These are phyloP conservation scores for Cystoisospora suis DNA, from an alignment of 169 alveolate genomes.

Conservation along the genomic window DNA sequence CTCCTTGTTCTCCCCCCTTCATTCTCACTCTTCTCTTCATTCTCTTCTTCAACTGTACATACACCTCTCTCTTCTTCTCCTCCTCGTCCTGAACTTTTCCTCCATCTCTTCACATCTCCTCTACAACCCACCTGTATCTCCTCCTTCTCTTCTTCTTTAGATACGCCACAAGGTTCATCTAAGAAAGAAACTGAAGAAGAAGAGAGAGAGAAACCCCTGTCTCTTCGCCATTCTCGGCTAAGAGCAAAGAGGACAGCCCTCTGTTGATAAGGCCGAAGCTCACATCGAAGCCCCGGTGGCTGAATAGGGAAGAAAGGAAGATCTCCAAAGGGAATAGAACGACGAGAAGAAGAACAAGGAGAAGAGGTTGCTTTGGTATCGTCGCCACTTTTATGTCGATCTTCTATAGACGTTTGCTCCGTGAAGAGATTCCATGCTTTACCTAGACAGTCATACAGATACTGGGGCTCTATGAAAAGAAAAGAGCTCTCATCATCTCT, in stretches of 20 bases:
- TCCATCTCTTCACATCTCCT: no score
- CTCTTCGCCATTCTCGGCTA: slow-evolving; percentile 50
- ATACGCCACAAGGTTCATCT: no score
- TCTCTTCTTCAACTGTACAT: no score
- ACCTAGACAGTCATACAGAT: not conserved
- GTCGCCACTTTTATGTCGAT: not conserved
- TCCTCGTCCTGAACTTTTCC: no score
- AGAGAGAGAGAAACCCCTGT: not conserved
- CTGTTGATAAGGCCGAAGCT: slow-evolving; percentile 66
- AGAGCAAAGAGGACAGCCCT: slow-evolving; percentile 64
- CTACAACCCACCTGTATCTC: no score
- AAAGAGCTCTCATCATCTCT: no score
- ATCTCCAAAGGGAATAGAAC: not conserved
- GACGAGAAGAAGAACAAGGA: not conserved
- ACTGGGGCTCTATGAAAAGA: not conserved
- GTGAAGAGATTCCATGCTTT: slow-evolving; percentile 35
- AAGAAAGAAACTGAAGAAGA: not conserved
- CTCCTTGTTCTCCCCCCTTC: no score
- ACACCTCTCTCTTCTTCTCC: no score
- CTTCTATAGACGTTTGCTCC: slow-evolving; percentile 1
- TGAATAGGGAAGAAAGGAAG: not conserved
- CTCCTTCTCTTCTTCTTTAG: no score
- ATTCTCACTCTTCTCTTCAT: no score
- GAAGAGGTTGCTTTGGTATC: not conserved
- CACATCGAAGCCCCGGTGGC: slow-evolving; percentile 51